phyloP scores from a whole-genome alignment of 805 yeast genomes.

The Yarrowia hollandica region DNA sequence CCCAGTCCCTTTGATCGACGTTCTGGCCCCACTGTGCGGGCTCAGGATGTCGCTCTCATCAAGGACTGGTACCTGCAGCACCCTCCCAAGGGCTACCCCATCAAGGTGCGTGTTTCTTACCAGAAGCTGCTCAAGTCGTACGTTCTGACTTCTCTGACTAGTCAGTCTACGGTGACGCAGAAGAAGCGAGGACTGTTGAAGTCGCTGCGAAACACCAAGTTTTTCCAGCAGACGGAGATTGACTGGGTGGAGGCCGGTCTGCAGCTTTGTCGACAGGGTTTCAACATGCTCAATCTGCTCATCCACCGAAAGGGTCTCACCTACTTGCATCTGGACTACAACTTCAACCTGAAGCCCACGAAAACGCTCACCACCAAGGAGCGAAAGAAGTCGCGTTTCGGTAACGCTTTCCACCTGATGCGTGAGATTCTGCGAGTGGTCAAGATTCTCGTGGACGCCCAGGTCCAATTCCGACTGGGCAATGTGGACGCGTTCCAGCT shows the following conservation, averaged over 20 bases:
- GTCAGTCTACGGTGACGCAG: constrained; percentile 45
- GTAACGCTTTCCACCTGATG: constrained; percentile 91
- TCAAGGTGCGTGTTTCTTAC: constrained; percentile 81
- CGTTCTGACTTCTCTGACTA: constrained; percentile 71
- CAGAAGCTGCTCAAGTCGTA: constrained; percentile 80
- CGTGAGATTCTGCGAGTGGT: constrained; percentile 84
- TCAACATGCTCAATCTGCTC: constrained; percentile 83
- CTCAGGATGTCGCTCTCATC: constrained; percentile 84
- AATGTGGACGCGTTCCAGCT: constrained; percentile 89
- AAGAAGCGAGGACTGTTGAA: constrained; percentile 62
- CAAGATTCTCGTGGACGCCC: constrained; percentile 88
- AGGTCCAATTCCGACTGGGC: constrained; percentile 86
- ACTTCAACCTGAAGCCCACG: constrained; percentile 93
- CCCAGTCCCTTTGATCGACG: constrained; percentile 82
- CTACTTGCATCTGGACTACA: constrained; percentile 89
- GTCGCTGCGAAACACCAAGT: constrained; percentile 73
- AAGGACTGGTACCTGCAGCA: constrained; percentile 80
- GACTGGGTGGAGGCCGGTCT: constrained; percentile 99
- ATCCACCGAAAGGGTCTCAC: constrained; percentile 91
- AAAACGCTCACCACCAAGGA: constrained; percentile 95
- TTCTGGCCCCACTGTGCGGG: constrained; percentile 70
- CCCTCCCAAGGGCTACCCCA: constrained; percentile 58
- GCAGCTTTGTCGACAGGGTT: constrained; percentile 91
- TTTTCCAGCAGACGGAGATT: constrained; percentile 83
- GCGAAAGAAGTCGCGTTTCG: constrained; percentile 92